These are phyloP conservation scores for Lepiota brunneoincarnata DNA, from an alignment of 768 basidiomycete genomes.

Conservation along the genomic window DNA sequence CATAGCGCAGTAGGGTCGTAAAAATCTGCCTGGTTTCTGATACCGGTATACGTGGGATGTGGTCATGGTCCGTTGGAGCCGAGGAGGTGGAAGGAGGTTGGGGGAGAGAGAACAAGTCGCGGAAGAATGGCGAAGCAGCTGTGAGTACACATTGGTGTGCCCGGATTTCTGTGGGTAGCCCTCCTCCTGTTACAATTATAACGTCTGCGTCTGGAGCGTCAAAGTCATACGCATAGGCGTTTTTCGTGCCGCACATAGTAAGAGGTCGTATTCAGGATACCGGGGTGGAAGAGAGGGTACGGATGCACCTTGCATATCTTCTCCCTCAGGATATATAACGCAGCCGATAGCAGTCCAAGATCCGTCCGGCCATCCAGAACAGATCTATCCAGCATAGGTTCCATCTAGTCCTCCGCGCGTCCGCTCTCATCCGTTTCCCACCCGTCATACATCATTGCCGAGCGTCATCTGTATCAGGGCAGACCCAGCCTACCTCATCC, in stretches of 20 bases:
- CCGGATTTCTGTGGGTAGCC: conserved; percentile 45
- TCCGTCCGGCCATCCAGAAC: conserved; percentile 6
- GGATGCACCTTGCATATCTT: too few species aligned
- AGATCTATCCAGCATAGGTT: background rate
- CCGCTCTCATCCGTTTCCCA: background rate
- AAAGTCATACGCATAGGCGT: conserved; percentile 8
- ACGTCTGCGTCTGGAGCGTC: conserved; percentile 47
- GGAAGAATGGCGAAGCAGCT: conserved; percentile 66
- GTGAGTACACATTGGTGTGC: conserved; percentile 63
- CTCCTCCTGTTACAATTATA: conserved; percentile 41
- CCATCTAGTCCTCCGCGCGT: background rate
- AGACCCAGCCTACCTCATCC: background rate
- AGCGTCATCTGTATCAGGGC: background rate
- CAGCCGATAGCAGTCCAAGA: conserved; percentile 1
- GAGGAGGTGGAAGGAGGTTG: conserved; percentile 33
- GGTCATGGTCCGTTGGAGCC: conserved; percentile 31
- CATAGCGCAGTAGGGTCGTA: conserved; percentile 50
- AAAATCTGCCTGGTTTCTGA: conserved; percentile 47
- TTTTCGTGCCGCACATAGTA: background rate
- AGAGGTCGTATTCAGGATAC: background rate
- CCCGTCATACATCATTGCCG: background rate
- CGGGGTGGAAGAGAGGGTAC: background rate
- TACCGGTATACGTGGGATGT: conserved; percentile 50
- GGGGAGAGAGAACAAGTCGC: conserved; percentile 67
- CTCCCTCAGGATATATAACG: background rate